Conservation (phyloP, 805 yeast genomes). For the Pichia kluyveri region DNA sequence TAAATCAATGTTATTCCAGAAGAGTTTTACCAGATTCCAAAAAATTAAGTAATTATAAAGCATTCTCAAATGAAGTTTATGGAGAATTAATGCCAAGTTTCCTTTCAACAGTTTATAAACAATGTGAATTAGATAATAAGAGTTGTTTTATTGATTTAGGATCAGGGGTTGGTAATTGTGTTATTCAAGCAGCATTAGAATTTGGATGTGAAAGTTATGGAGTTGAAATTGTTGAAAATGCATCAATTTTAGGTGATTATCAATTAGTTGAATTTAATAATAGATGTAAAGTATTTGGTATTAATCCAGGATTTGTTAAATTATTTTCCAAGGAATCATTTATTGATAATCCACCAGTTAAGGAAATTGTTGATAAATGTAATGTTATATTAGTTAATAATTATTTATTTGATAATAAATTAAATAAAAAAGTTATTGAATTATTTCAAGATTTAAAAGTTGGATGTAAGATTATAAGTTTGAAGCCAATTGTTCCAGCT, state of each 20-base stretch:
- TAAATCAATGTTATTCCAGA: constrained; percentile 67
- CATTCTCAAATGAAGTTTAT: constrained; percentile 84
- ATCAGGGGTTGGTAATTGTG: constrained; percentile 91
- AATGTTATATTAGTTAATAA: constrained; percentile 76
- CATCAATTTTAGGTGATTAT: constrained; percentile 54
- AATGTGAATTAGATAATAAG: constrained; percentile 44
- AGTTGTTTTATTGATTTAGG: constrained; percentile 80
- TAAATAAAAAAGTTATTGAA: constrained; percentile 57
- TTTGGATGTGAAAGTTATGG: constrained; percentile 82
- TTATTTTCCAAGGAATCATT: constrained; percentile 65
- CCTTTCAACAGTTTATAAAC: constrained; percentile 52
- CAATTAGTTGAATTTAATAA: constrained; percentile 52
- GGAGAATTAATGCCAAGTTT: constrained; percentile 84
- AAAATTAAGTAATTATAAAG: constrained; percentile 61
- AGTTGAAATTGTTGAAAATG: constrained; percentile 81
- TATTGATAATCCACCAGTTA: constrained; percentile 52
- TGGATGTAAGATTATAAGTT: constrained; percentile 72
- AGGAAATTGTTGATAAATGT: constrained; percentile 44
- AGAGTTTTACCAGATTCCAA: constrained; percentile 67
- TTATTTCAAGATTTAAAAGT: constrained; percentile 55
- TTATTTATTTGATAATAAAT: constrained; percentile 68
- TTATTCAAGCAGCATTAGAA: constrained; percentile 81
- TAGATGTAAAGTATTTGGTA: constrained; percentile 56
- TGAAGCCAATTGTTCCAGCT: constrained; percentile 71
- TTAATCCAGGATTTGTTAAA: constrained; percentile 45